Base-by-base conservation (phyloP, 352 stramenopile genomes). In the Globisporangium radiosum region DNA sequence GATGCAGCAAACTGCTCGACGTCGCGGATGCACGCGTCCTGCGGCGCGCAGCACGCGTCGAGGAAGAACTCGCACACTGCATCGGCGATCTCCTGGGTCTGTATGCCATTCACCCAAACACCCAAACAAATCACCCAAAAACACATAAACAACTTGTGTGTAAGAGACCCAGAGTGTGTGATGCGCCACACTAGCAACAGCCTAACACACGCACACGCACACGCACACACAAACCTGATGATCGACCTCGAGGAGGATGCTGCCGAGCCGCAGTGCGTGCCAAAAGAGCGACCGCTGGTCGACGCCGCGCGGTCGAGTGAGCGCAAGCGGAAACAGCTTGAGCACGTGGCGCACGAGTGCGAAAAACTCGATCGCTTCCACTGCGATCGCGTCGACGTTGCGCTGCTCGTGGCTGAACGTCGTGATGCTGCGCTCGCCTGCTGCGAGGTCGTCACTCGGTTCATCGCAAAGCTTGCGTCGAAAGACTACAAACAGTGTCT, bases 1-100 rank as follows among this genome's bases (percentile, higher is more conserved):
- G 76, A 64, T 4, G 50, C 47, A 15, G 71, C 52, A 55, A 82
- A 82, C 9, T 71, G 55, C 43, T 68, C 58, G 11, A 81, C 64
- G 40, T 59, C 69, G 42, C 62, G 61, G 8, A 81, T 37, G 59
- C 75, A 70, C 39, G 69, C 54, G 63, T 72, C 64, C 75, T 70
- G 65, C 63, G 36, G 76, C 52, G 36, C 51, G 59, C 53, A 69
- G 68, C 64, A 82, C 62, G 65, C 73, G 10, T 81, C 65, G 19
- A 88, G 52, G 15, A 91, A 53, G 51, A 88, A 89, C 56, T 84
- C 67, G 51, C 81, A 91, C 11, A 73, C 68, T 43, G 75, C 70
- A 52, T 91, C 81, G 52, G 67, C 81, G n/a, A 89, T 82, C 59
- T 80, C 73, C 55, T 88, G 78, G 33, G 62, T 68, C 76, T 84